Evolutionary conservation across 2,329 filamentous ascomycete species (phyloP), one percentile per base, ranked within the genome.

Genomic region (Aspergillus flavus): DNA sequence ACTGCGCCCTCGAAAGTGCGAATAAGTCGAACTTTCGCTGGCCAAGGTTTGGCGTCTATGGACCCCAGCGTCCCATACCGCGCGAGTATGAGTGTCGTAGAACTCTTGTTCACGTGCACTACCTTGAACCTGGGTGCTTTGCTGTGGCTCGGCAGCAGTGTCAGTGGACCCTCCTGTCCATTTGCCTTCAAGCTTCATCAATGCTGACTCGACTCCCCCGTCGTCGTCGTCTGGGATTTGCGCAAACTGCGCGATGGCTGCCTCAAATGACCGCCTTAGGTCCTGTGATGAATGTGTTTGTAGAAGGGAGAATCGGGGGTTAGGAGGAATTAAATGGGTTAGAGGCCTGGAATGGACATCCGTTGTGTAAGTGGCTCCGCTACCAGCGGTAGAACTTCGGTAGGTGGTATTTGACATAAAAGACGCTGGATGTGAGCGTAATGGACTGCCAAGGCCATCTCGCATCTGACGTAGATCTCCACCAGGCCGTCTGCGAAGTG

Each of bases 161-260:
- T 59, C 30, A 19, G 43, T 60, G 36, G 66, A 50, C 23, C 56
- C 23, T 2, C 57, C 64, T 55, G 65, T 62, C 73, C 90, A 95
- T 69, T 88, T 94, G 11, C 95, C 95, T 80, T 99, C 95, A 0
- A 99, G 84, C 72, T 98, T 99, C 70, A 94, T 80, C 57, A 99
- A 78, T 0, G 95, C 92, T n/a, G 94, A 93, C 73, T 98, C 95
- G 30, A 98, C 89, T 14, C 94, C 94, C 7, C 93, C 93, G 72
- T 96, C 92, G 53, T 90, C 89, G 64, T 96, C 92, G 72, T 97
- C 94, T 0, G 94, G 93, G 30, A 98, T 92, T 61, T 91, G 89
- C 2, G 94, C 92, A 59, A 99, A 86, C 70, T 92, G 92, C 63
- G 94, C 89, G 1, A 96, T 92, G 71, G 96, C 93, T 3, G 86